Percentiles rank a stretch among this genome's conserved stretches.
Conservation (phyloP, 1,139 yeast genomes). For the Ashbya aceris region DNA sequence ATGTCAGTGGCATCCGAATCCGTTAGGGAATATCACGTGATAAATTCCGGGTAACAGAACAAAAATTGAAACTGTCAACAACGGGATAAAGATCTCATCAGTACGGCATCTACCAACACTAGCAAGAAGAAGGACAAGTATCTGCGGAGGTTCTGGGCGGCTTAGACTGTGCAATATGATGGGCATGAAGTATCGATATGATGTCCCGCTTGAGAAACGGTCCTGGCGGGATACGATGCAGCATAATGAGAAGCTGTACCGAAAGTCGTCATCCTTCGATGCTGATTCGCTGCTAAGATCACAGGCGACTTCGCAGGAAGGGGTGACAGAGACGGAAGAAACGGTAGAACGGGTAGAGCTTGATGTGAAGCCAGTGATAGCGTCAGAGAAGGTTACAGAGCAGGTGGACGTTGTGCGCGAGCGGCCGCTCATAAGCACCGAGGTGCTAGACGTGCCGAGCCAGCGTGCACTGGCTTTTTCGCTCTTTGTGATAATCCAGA, state of each 20-base stretch:
- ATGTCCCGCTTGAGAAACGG: constrained; percentile 1
- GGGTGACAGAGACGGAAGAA: background rate
- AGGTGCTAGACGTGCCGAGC: constrained; percentile 65
- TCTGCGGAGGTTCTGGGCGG: no score
- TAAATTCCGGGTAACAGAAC: no score
- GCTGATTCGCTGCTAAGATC: constrained; percentile 1
- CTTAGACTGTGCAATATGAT: background rate
- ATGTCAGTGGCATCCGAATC: no score
- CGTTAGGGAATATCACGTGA: no score
- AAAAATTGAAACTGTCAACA: no score
- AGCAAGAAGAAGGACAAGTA: no score
- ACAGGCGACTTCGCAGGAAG: background rate
- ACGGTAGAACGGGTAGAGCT: background rate
- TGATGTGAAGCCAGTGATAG: background rate
- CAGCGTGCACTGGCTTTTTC: constrained; percentile 63
- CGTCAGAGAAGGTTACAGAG: background rate
- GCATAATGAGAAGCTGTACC: constrained; percentile 1
- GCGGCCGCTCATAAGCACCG: constrained; percentile 43
- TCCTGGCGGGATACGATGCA: constrained; percentile 4
- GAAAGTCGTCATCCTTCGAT: constrained; percentile 2
- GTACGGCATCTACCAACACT: no score
- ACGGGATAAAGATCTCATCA: no score
- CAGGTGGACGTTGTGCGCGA: background rate
- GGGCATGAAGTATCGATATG: constrained; percentile 1
- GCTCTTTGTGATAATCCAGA: constrained; percentile 63